Evolutionary conservation across 306 rosid genomes (phyloP).

Genomic region (Luffa acutangula): DNA sequence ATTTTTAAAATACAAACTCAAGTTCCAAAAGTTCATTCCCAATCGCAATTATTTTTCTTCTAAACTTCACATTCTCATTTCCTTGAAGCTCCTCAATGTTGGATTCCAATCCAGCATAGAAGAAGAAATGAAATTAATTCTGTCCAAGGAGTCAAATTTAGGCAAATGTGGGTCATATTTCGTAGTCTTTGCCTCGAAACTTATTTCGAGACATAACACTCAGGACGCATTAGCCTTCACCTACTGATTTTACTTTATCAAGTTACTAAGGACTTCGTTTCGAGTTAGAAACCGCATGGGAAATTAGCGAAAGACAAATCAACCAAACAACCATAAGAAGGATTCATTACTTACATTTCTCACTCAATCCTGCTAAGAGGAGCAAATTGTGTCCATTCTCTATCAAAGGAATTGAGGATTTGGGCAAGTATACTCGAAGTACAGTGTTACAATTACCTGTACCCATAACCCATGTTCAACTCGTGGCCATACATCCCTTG

Average conservation of each 20-base stretch:
- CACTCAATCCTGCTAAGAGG: constrained; percentile 11
- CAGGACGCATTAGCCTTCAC: neutral
- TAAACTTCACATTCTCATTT: neutral
- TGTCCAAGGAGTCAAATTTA: neutral
- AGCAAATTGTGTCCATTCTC: constrained; percentile 20
- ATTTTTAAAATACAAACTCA: neutral
- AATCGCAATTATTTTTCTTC: no score
- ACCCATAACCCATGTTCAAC: constrained; percentile 81
- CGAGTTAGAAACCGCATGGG: neutral
- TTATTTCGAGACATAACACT: neutral
- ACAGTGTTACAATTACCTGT: constrained; percentile 35
- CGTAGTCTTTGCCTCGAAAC: neutral
- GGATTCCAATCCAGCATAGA: neutral
- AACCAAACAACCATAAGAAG: neutral
- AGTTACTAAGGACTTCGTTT: neutral
- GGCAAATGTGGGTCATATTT: neutral
- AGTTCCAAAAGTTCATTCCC: neutral
- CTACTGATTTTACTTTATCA: neutral
- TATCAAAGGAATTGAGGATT: constrained; percentile 20
- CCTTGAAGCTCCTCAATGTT: neutral
- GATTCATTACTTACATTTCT: constrained; percentile 8
- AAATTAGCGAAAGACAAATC: neutral
- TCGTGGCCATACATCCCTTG: constrained; percentile 52
- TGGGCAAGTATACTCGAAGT: constrained; percentile 25
- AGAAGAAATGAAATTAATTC: neutral